Evolutionary conservation across 2,329 filamentous ascomycete species (phyloP), one percentile per base, ranked within the genome.

Genomic region (Colletotrichum sidae): DNA sequence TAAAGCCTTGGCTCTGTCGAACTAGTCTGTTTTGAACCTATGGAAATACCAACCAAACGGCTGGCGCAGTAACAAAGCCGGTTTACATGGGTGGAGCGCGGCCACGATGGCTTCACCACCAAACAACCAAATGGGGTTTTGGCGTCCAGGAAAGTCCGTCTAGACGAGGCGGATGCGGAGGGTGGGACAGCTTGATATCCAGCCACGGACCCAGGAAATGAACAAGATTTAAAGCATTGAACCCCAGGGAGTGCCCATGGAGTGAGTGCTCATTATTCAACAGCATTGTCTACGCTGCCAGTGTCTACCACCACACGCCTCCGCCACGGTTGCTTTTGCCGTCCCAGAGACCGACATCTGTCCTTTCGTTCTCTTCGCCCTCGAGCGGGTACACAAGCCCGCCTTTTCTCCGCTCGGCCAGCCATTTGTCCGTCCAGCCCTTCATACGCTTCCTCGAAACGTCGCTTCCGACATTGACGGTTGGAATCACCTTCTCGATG

Each of bases 401-500:
- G 7, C 85, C 85, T 69, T 80, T 82, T 66, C 84, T 79, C 73
- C 88, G 76, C 76, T 90, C 88, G 0, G 79, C 75, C 67, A 87
- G 72, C 88, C 88, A 91, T 51, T 85, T 80, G 70, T 91, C 88
- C 15, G 84, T 83, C 89, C 89, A 91, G 3, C 73, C 80, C 78
- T 87, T 90, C 88, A 90, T 90, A 67, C 86, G 81, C 69, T 80
- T 82, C 54, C 88, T 77, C 3, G 83, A 81, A 58, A 79, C 76
- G 65, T 88, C 87, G 72, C 84, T 89, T 2, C 87, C 88, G 1
- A 90, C 86, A 62, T 99, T 98, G 4, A 99, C 96, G 0, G 96
- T 99, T 0, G 96, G 96, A 13, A 99, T 91, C 7, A 99, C 87
- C 78, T 90, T 92, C 69, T 95, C 94, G 69, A 99, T 96, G 61